Conservation (phyloP, 2,329 filamentous ascomycete genomes). For the Lasiodiplodia citricola region DNA sequence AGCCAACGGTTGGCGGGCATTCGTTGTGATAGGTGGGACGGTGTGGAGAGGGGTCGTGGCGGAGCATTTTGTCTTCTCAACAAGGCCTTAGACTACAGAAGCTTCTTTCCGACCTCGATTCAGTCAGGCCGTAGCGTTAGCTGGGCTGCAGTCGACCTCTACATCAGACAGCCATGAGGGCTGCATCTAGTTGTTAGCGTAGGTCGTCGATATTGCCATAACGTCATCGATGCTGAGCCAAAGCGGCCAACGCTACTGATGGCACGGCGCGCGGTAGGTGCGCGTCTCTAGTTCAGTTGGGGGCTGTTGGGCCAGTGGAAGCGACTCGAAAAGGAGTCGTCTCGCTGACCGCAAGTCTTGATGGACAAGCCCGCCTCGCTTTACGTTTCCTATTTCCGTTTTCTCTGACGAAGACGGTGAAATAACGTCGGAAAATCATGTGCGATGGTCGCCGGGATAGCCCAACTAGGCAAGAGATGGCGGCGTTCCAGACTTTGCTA, state of each 20-base stretch:
- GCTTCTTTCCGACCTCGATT: neutral
- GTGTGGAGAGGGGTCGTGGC: conserved; percentile 1
- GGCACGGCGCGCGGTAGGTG: neutral
- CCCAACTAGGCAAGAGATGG: neutral
- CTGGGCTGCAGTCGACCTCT: neutral
- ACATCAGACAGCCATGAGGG: neutral
- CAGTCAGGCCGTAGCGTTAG: neutral
- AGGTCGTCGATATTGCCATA: neutral
- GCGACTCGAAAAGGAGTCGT: conserved; percentile 11
- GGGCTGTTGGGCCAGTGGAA: neutral
- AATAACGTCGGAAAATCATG: neutral
- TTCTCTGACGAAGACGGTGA: conserved; percentile 10
- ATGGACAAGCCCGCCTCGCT: conserved; percentile 3
- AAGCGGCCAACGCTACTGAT: neutral
- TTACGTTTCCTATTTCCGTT: conserved; percentile 9
- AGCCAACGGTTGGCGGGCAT: neutral
- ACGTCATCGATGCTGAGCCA: neutral
- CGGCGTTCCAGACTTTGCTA: conserved; percentile 2
- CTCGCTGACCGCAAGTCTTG: conserved; percentile 17
- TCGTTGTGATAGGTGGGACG: neutral
- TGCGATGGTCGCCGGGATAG: neutral
- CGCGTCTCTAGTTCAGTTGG: neutral
- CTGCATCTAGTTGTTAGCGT: neutral
- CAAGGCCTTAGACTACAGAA: neutral
- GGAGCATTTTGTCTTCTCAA: neutral